These are phyloP conservation scores for Iberis pinnata DNA, from an alignment of 345 rosid genomes.

Conservation along the genomic window DNA sequence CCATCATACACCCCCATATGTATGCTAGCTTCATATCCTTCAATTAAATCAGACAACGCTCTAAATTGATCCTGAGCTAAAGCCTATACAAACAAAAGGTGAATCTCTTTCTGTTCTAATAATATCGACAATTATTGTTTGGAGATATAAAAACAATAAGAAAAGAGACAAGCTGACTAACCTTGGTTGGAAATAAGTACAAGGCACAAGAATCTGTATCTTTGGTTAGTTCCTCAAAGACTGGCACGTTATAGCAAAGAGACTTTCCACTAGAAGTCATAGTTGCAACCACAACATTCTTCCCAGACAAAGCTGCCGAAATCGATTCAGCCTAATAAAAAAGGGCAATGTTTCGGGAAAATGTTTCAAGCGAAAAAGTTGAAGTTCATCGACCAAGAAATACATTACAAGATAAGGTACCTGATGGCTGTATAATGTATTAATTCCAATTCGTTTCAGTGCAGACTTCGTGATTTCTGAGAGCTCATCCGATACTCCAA, in stretches of 20 bases:
- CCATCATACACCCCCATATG: slow-evolving; percentile 86
- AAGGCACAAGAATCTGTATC: slow-evolving; percentile 71
- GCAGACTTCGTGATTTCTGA: slow-evolving; percentile 58
- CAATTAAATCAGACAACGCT: slow-evolving; percentile 47
- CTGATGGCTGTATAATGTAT: slow-evolving; percentile 81
- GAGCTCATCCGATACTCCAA: slow-evolving; percentile 49
- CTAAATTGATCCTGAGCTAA: slow-evolving; percentile 93
- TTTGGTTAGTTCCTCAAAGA: slow-evolving; percentile 64
- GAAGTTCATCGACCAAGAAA: slow-evolving; percentile 11
- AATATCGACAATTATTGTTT: background rate
- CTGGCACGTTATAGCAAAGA: slow-evolving; percentile 92
- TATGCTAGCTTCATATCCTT: slow-evolving; percentile 43
- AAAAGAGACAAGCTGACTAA: slow-evolving; percentile 25
- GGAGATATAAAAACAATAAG: background rate
- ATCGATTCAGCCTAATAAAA: slow-evolving; percentile 72
- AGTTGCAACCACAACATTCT: slow-evolving; percentile 81
- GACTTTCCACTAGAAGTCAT: slow-evolving; percentile 98
- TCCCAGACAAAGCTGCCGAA: slow-evolving; percentile 60
- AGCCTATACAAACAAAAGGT: slow-evolving; percentile 50
- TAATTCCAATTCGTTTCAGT: slow-evolving; percentile 57
- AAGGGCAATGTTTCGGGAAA: background rate
- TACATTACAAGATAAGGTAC: slow-evolving; percentile 34
- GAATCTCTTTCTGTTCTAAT: background rate
- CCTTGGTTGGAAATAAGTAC: slow-evolving; percentile 94
- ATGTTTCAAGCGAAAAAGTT: background rate